Evolutionary conservation across 2,329 filamentous ascomycete species (phyloP).

Genomic region (Xylariaceae sp.): DNA sequence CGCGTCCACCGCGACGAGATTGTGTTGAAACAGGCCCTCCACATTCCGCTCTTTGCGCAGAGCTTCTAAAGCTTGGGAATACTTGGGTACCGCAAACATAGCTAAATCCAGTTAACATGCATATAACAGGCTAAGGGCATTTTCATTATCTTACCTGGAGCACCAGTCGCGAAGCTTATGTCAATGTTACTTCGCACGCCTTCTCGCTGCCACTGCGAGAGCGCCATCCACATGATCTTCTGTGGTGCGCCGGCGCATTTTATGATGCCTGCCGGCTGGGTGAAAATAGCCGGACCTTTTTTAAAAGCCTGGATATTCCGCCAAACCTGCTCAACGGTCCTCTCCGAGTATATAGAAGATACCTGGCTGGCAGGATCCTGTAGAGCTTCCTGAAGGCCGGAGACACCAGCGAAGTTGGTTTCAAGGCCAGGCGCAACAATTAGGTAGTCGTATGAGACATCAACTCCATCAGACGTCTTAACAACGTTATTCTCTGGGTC

Average conservation of each 20-base stretch:
- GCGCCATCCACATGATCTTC: conserved; percentile 49
- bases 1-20: conserved; percentile 44
- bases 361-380: conserved; percentile 42
- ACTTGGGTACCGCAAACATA: conserved; percentile 50
- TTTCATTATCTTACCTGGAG: conserved; percentile 29
- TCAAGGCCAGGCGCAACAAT: conserved; percentile 46
- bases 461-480: conserved; percentile 43
- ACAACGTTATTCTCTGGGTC: conserved; percentile 45
- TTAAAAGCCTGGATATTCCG: conserved; percentile 44
- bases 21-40: conserved; percentile 48
- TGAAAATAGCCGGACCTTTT: conserved; percentile 46
- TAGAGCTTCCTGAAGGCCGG: conserved; percentile 44
- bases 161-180: conserved; percentile 45
- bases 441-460: conserved; percentile 46
- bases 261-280: conserved; percentile 46
- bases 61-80: conserved; percentile 43
- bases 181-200: conserved; percentile 42
- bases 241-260: conserved; percentile 49
- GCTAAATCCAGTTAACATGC: conserved; percentile 30
- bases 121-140: background rate
- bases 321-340: conserved; percentile 45
- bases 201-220: conserved; percentile 46
- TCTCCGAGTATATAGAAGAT: conserved; percentile 47
- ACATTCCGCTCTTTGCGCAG: conserved; percentile 45
- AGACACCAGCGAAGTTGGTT: conserved; percentile 44